phyloP scores from a whole-genome alignment of 148 eudicot species.

The Amaranthus hypochondriacus region DNA sequence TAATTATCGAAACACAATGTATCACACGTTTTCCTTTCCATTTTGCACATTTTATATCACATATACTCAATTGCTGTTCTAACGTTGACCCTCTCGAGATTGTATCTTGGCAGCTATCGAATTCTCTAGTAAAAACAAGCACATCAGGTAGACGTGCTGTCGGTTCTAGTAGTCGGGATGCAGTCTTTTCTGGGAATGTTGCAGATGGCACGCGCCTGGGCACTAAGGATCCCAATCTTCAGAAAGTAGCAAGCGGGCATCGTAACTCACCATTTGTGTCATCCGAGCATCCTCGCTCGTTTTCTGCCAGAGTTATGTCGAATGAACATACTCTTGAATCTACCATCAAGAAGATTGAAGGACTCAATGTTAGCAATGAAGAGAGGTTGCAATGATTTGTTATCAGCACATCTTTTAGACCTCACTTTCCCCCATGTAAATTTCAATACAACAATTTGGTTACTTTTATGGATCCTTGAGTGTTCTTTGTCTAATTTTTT shows the following conservation, averaged over 20 bases:
- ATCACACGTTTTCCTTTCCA: too few species aligned
- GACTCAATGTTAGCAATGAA: slow-evolving; percentile 56
- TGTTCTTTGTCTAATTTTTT: slow-evolving; percentile 8
- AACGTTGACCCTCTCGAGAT: too few species aligned
- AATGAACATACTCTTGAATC: slow-evolving; percentile 37
- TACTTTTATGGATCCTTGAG: background rate
- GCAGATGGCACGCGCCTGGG: slow-evolving; percentile 27
- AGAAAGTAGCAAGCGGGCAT: slow-evolving; percentile 26
- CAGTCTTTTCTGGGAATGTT: slow-evolving; percentile 35
- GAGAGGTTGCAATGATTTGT: slow-evolving; percentile 39
- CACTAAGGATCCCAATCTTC: slow-evolving; percentile 20
- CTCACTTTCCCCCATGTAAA: slow-evolving; percentile 22
- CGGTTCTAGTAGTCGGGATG: slow-evolving; percentile 50
- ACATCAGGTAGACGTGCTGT: slow-evolving; percentile 34
- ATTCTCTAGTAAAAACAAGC: slow-evolving; percentile 25
- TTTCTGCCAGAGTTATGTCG: slow-evolving; percentile 26
- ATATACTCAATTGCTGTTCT: too few species aligned
- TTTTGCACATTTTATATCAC: too few species aligned
- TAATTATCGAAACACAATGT: too few species aligned
- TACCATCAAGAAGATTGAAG: slow-evolving; percentile 71
- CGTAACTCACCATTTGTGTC: slow-evolving; percentile 31
- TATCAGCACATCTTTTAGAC: background rate
- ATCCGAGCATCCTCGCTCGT: slow-evolving; percentile 31
- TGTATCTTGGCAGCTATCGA: slow-evolving; percentile 22
- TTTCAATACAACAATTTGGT: slow-evolving; percentile 14